Percentiles rank a stretch among this genome's conserved stretches.
Evolutionary conservation across 352 stramenopile genomes (phyloP).

Genomic region (Phytophthora melonis): DNA sequence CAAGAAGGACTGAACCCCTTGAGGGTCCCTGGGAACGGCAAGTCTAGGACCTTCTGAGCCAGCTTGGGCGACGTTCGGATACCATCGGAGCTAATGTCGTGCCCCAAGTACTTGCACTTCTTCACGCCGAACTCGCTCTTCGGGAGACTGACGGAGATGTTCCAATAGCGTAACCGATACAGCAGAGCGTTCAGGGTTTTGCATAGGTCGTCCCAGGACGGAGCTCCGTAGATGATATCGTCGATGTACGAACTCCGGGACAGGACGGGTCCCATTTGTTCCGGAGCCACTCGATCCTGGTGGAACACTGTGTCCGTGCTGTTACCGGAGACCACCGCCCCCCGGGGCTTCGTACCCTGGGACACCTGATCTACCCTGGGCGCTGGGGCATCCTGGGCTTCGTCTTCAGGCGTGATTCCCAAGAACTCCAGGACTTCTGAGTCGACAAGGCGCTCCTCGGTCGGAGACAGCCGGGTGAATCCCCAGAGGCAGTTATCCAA

Average conservation of each 20-base stretch:
- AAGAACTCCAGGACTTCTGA: conserved; percentile 3
- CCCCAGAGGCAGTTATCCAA: conserved; percentile 23
- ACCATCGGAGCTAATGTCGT: conserved; percentile 16
- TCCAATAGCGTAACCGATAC: conserved; percentile 25
- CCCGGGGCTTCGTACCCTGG: not conserved
- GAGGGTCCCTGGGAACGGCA: conserved; percentile 14
- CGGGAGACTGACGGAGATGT: conserved; percentile 30
- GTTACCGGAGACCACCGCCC: not conserved
- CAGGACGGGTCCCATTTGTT: conserved; percentile 25
- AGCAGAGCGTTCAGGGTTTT: conserved; percentile 13
- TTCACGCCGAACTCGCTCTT: conserved; percentile 35
- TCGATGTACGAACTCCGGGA: conserved; percentile 32
- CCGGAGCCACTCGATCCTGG: conserved; percentile 6
- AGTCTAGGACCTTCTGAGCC: conserved; percentile 1
- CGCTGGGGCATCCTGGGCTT: not conserved
- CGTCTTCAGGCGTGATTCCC: not conserved
- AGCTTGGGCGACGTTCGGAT: conserved; percentile 16
- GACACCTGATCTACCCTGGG: not conserved
- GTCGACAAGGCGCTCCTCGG: not conserved
- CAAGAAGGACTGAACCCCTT: conserved; percentile 13
- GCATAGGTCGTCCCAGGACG: conserved; percentile 20
- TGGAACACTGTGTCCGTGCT: conserved; percentile 19
- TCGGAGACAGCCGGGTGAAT: not conserved
- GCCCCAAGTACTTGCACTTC: conserved; percentile 19
- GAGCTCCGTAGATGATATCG: conserved; percentile 28